A percentile compares a stretch with the other conserved stretches of the same genome.
Conservation (phyloP, 257 asterid genomes). For the Forsythia suspensa region DNA sequence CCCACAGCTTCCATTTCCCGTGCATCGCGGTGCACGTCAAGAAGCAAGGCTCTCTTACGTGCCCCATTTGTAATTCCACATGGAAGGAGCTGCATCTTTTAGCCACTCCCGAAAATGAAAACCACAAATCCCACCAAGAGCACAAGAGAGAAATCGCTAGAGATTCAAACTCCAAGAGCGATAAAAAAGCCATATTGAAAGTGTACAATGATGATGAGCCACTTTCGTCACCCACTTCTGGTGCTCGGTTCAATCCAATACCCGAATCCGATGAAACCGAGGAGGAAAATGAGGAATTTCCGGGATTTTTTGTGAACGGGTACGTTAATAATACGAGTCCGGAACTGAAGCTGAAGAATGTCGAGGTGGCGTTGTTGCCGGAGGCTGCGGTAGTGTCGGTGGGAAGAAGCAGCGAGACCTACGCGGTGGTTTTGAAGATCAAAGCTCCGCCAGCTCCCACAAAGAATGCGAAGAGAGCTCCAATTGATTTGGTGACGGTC, state of each 20-base stretch:
- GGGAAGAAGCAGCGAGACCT: conserved; percentile 63
- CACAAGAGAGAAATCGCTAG: not conserved
- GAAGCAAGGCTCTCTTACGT: conserved; percentile 59
- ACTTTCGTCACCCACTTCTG: conserved; percentile 64
- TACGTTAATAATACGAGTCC: conserved; percentile 23
- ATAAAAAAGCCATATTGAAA: conserved; percentile 39
- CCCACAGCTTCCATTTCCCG: conserved; percentile 87
- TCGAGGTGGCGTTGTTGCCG: conserved; percentile 60
- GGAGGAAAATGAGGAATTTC: conserved; percentile 77
- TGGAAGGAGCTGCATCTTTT: conserved; percentile 78
- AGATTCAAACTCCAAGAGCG: conserved; percentile 16
- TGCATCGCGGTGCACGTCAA: conserved; percentile 76
- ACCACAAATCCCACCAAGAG: conserved; percentile 8
- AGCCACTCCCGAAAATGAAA: conserved; percentile 10
- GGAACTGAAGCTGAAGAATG: conserved; percentile 17
- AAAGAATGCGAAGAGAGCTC: conserved; percentile 44
- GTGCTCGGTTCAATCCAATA: conserved; percentile 74
- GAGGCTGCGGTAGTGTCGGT: conserved; percentile 77
- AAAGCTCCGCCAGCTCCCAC: conserved; percentile 57
- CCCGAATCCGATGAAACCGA: conserved; percentile 83
- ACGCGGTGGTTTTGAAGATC: conserved; percentile 66
- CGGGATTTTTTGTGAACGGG: conserved; percentile 50
- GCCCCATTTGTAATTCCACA: conserved; percentile 69
- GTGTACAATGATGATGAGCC: conserved; percentile 96
- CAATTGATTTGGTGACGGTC: conserved; percentile 83